phyloP scores from a whole-genome alignment of 805 yeast genomes.

The Candida boleticola region DNA sequence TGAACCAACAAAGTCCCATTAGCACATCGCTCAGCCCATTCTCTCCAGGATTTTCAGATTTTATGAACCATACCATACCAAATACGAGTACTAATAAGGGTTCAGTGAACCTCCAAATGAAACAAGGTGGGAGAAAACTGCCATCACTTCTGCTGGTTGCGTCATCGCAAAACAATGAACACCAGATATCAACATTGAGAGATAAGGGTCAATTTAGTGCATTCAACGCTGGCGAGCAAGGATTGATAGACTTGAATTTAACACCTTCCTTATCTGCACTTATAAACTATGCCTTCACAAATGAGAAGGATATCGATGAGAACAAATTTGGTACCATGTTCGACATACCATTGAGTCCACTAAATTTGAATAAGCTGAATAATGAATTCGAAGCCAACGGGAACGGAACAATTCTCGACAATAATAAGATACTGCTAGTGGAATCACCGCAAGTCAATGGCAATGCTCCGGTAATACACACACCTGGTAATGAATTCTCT shows the following conservation, averaged over 20 bases:
- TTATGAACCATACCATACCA: conserved; percentile 1
- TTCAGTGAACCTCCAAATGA: background rate
- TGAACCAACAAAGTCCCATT: conserved; percentile 4
- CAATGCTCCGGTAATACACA: background rate
- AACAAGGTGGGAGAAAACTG: too few species aligned
- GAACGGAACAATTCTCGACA: too few species aligned
- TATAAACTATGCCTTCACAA: conserved; percentile 31
- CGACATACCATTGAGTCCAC: conserved; percentile 29
- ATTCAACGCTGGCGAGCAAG: background rate
- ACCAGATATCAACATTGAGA: background rate
- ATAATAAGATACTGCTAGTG: too few species aligned
- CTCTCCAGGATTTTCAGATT: conserved; percentile 14
- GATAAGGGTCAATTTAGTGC: background rate
- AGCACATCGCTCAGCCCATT: conserved; percentile 8
- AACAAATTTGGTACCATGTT: conserved; percentile 12
- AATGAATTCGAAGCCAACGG: background rate
- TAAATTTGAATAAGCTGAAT: conserved; percentile 10
- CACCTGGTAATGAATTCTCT: background rate
- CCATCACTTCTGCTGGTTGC: too few species aligned
- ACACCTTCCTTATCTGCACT: conserved; percentile 40
- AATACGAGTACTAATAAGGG: background rate
- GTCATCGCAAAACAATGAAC: background rate
- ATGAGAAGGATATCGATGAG: conserved; percentile 17
- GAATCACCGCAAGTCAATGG: too few species aligned
- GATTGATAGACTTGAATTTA: conserved; percentile 16